Base-by-base conservation (phyloP, 305 asterid species). In the Fraxinus greggii region DNA sequence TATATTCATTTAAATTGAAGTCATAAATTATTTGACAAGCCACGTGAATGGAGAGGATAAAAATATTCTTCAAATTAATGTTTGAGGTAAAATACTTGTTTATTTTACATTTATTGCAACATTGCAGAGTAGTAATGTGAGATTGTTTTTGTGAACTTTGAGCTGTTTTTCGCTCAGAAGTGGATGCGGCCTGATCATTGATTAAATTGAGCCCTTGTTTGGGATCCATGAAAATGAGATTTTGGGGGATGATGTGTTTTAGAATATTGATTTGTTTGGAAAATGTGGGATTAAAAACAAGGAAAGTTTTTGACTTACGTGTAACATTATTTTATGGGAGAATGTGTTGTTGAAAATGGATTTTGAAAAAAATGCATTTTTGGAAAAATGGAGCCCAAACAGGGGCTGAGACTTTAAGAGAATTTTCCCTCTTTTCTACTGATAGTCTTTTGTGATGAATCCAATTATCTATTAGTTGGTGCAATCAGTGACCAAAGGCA, bases 401-500 rank as follows among this genome's bases (percentile, higher is more conserved):
- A 45, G 54, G 54, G 54, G 54, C 54, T 76, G n/a, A 26, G 79
- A 36, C 28, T 15, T 33, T 75, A 70, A 77, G 85, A 80, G 54
- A 75, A 70, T 36, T 33, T 56, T 28, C 13, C 40, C 73, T 73
- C 73, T 77, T 82, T 82, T 51, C 8, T 29, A 72, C 23, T 19
- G 17, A 40, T 78, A 45, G 17, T 32, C 7, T 78, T 35, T 81
- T 72, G 76, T 76, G 40, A 80, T 72, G 48, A 75, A 33, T 80
- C 17, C 28, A 56, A 40, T 78, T 75, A 54, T 7, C 35, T 75
- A 72, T 70, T 72, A 59, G 75, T 76, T 59, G 75, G 67, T 54
- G 78, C 84, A 85, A 75, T 76, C 10, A 23, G 32, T 82, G 76
- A 45, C 69, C 72, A 7, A 78, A 32, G 15, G 75, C 65, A 54